phyloP scores from a whole-genome alignment of 345 rosid species.

The Isatis tinctoria region DNA sequence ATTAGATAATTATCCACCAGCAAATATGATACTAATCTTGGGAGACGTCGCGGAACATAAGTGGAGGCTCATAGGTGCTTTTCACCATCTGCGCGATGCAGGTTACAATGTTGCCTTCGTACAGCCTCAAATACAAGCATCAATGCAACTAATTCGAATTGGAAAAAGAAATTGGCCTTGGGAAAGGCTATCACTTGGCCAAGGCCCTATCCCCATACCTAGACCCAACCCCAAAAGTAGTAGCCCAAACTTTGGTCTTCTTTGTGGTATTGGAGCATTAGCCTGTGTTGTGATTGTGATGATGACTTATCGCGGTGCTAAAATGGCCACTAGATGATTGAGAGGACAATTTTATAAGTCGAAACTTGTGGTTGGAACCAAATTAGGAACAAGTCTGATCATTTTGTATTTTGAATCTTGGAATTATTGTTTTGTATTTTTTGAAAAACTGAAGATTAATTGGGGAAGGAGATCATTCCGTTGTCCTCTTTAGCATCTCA shows the following conservation, averaged over 20 bases:
- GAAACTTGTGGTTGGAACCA: too few species aligned
- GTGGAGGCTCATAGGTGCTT: not conserved
- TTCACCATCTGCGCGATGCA: not conserved
- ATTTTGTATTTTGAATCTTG: too few species aligned
- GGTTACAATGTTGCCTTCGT: not conserved
- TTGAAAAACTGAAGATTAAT: too few species aligned
- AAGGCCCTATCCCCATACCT: not conserved
- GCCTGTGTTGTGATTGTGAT: too few species aligned
- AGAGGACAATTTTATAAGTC: too few species aligned
- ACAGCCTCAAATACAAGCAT: not conserved
- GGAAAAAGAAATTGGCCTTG: not conserved
- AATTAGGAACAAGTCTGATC: too few species aligned
- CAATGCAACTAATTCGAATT: not conserved
- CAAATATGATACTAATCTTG: not conserved
- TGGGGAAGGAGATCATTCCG: too few species aligned
- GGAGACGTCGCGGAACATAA: not conserved
- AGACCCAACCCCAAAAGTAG: not conserved
- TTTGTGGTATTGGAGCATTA: not conserved
- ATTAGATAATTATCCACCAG: not conserved
- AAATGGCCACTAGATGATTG: too few species aligned
- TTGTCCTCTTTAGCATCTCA: too few species aligned
- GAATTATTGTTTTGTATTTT: too few species aligned
- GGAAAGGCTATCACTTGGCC: not conserved
- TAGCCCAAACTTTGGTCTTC: not conserved
- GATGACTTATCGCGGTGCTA: too few species aligned